A percentile compares a stretch with the other conserved stretches of the same genome.
phyloP scores from a whole-genome alignment of 108 stramenopile genomes.

The Cyclotella atomus region DNA sequence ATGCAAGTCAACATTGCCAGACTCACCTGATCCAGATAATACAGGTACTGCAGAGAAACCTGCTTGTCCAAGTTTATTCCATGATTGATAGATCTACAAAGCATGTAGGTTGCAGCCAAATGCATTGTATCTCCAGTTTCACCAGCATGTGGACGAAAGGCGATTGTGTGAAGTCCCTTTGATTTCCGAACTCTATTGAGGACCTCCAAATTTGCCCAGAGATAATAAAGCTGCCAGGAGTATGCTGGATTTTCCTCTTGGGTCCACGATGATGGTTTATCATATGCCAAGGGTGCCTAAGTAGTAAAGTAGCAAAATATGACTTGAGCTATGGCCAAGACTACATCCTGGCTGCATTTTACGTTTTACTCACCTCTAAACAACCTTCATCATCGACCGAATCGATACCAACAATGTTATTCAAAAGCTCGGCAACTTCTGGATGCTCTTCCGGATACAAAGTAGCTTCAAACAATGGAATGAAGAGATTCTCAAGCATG shows the following conservation, averaged over 20 bases:
- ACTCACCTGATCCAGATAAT: conserved; percentile 93
- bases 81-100: conserved; percentile 96
- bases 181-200: conserved; percentile 88
- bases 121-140: conserved; percentile 98
- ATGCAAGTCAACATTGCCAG: not conserved
- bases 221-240: conserved; percentile 91
- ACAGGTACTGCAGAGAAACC: conserved; percentile 96
- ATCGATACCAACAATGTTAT: conserved; percentile 97
- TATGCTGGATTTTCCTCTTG: conserved; percentile 86
- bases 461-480: conserved; percentile 97
- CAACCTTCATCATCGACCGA: conserved; percentile 98
- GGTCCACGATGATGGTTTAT: conserved; percentile 86
- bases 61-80: conserved; percentile 96
- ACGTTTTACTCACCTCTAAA: conserved; percentile 58
- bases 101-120: conserved; percentile 94
- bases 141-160: conserved; percentile 96
- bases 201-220: conserved; percentile 93
- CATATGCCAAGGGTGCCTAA: conserved; percentile 60
- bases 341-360: not conserved
- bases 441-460: conserved; percentile 92
- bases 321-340: not conserved
- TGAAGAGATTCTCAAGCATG: conserved; percentile 97
- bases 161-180: conserved; percentile 89
- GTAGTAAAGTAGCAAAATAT: not conserved
- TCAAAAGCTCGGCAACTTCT: conserved; percentile 93